Evolutionary conservation across 2,329 filamentous ascomycete species (phyloP).

Genomic region (Fusarium foetens): DNA sequence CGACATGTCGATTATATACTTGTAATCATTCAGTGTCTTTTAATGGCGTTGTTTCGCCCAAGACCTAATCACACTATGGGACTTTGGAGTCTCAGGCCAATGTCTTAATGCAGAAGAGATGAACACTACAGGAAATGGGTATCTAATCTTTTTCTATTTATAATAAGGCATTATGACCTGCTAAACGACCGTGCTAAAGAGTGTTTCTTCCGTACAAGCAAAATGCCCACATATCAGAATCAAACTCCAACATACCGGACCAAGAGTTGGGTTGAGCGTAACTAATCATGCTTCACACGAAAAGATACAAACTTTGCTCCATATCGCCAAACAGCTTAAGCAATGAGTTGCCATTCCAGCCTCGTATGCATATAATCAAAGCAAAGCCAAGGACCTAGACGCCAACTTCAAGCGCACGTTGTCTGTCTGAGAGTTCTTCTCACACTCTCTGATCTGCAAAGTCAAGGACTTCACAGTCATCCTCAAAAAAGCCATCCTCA

Average conservation of each 20-base stretch:
- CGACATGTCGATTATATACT: conserved; percentile 29
- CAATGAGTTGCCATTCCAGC: conserved; percentile 20
- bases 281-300: conserved; percentile 25
- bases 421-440: conserved; percentile 33
- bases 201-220: conserved; percentile 44
- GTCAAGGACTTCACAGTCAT: conserved; percentile 91
- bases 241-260: conserved; percentile 42
- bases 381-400: conserved; percentile 32
- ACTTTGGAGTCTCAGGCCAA: conserved; percentile 1
- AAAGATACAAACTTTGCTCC: conserved; percentile 17
- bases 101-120: conserved; percentile 17
- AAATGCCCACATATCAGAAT: conserved; percentile 46
- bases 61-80: conserved; percentile 32
- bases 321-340: conserved; percentile 23
- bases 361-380: conserved; percentile 37
- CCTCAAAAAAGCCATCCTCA: conserved; percentile 87
- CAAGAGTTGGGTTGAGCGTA: conserved; percentile 35
- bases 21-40: conserved; percentile 37
- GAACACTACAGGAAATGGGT: conserved; percentile 43
- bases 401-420: conserved; percentile 18
- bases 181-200: conserved; percentile 43
- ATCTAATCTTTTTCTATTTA: conserved; percentile 52
- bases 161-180: conserved; percentile 40
- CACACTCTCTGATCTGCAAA: conserved; percentile 79
- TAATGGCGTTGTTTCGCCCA: conserved; percentile 17